Evolutionary conservation across 352 stramenopile species (phyloP).

Genomic region (Thraustochytrium sp.): DNA sequence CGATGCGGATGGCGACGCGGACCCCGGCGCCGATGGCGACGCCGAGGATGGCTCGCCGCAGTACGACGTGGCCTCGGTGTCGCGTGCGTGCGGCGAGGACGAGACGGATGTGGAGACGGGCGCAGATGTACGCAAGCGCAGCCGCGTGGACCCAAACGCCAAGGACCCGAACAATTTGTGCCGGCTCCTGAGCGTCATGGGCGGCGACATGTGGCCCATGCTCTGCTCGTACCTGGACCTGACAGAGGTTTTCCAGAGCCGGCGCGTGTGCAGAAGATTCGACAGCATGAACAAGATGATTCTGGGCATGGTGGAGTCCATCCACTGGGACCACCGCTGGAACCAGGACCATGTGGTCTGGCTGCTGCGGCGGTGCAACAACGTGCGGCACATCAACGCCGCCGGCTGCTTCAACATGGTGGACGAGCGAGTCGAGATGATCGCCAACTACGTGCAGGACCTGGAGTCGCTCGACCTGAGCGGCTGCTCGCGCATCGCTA

Average conservation of each 20-base stretch:
- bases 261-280: neutral
- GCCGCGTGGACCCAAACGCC: constrained; percentile 2
- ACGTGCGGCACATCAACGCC: constrained; percentile 10
- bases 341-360: neutral
- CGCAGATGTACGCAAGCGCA: neutral
- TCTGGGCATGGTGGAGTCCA: neutral
- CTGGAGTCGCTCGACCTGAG: constrained; percentile 27
- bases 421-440: neutral
- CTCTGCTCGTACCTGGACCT: constrained; percentile 14
- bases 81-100: neutral
- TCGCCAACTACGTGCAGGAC: neutral
- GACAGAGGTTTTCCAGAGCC: neutral
- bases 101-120: constrained; percentile 28
- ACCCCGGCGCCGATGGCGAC: neutral
- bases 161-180: constrained; percentile 6
- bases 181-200: constrained; percentile 3
- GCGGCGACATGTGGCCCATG: neutral
- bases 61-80: neutral
- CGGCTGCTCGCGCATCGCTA: constrained; percentile 18
- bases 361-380: neutral
- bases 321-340: constrained; percentile 21
- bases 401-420: constrained; percentile 23
- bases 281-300: neutral
- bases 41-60: neutral
- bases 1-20: neutral